phyloP scores from a whole-genome alignment of 1,139 yeast genomes.

The Pichia sp. region DNA sequence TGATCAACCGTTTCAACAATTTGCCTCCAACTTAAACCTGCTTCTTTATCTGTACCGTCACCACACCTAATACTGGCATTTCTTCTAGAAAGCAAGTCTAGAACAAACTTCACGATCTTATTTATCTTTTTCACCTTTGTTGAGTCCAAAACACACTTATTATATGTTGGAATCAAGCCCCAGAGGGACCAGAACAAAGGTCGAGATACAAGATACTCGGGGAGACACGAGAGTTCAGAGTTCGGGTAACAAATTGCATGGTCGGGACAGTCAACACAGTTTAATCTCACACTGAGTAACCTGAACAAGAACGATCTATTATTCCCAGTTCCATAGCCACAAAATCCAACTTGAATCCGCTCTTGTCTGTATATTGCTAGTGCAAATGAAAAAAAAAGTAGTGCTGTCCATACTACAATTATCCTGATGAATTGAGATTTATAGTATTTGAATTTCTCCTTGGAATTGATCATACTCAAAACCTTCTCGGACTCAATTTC shows the following conservation, averaged over 20 bases:
- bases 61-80: constrained; percentile 60
- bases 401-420: constrained; percentile 17
- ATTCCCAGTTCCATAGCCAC: constrained; percentile 53
- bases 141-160: constrained; percentile 72
- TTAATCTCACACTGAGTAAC: constrained; percentile 32
- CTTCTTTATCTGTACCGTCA: constrained; percentile 29
- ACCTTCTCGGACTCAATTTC: constrained; percentile 27
- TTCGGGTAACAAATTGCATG: constrained; percentile 73
- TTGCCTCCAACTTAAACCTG: constrained; percentile 25
- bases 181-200: constrained; percentile 53
- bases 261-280: constrained; percentile 74
- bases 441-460: constrained; percentile 11
- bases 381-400: constrained; percentile 24
- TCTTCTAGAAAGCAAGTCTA: constrained; percentile 63
- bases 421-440: constrained; percentile 17
- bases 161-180: constrained; percentile 57
- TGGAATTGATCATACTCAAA: constrained; percentile 19
- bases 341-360: constrained; percentile 57
- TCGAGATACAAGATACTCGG: constrained; percentile 56
- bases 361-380: constrained; percentile 49
- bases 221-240: constrained; percentile 62
- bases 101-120: constrained; percentile 61
- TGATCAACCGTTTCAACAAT: constrained; percentile 23
- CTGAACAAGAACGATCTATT: constrained; percentile 3
- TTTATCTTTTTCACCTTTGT: constrained; percentile 67